Evolutionary conservation across 768 basidiomycete species (phyloP), one percentile per base, ranked within the genome.

Genomic region (Amanita pseudoporphyria): DNA sequence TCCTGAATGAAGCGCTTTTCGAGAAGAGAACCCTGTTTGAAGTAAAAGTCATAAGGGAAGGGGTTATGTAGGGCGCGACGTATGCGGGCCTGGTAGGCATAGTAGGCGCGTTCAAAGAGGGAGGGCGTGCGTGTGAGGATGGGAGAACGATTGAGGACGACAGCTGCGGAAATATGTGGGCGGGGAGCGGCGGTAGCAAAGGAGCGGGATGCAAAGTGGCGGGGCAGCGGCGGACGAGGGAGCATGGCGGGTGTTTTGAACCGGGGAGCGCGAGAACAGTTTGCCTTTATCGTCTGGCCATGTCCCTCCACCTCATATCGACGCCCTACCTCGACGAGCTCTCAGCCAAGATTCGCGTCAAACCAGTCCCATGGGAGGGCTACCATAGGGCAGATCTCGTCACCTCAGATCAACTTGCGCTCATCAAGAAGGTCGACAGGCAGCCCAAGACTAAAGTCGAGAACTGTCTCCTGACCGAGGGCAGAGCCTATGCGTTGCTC

Each of bases 331-430:
- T 98, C 53, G 88, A 93, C 56, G 92, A 95, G 56, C 79, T 73
- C 59, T 86, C 89, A 6, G 74, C 82, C 46, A 94, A 95, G 73
- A 91, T 94, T 53, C 77, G 86, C 57, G 77, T 84, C 6, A 96
- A 94, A 65, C 82, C 84, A 1, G 90, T 96, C 9, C 93, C 93
- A 55, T 98, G 95, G 95, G 93, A 96, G 83, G 95, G 95, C 51
- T 52, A 71, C 37, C 93, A 96, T 69, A 84, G 95, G 56, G 93
- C 91, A 39, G 90, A 83, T 39, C 79, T 93, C 37, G 79, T 98
- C 59, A 88, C 90, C 9, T 74, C 78, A 4, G 92, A 96, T 50
- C 93, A 97, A 63, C 77, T 96, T 13, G 68, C 76, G 9, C 76
- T 88, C 56, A 83, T 98, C 61, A 96, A 96, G 77, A 87, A 79